phyloP scores from a whole-genome alignment of 768 basidiomycete genomes.

The Peribolospora kevripleyi region DNA sequence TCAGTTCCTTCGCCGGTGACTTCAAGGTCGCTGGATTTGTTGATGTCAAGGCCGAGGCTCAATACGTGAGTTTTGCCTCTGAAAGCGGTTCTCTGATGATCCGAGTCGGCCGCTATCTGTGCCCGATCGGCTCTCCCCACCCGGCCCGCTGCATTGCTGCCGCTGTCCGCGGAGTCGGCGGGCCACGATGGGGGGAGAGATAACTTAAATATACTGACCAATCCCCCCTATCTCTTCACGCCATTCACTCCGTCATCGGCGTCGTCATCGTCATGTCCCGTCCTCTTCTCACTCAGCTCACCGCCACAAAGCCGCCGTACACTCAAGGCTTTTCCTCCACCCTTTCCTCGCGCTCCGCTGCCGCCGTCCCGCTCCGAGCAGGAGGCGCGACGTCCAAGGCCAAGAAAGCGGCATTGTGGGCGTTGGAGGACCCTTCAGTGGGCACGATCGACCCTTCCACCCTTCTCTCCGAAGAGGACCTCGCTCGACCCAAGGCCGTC shows the following conservation, averaged over 20 bases:
- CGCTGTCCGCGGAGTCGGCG: too few species aligned
- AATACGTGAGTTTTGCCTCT: too few species aligned
- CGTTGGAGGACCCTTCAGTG: conserved; percentile 34
- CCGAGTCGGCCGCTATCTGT: neutral
- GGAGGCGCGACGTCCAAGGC: conserved; percentile 30
- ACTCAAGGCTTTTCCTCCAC: neutral
- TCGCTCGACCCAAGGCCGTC: conserved; percentile 32
- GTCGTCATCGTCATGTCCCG: too few species aligned
- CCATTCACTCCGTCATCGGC: too few species aligned
- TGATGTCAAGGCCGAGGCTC: conserved; percentile 11
- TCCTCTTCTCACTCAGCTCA: neutral
- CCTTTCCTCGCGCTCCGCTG: conserved; percentile 19
- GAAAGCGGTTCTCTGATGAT: neutral
- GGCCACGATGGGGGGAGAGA: too few species aligned
- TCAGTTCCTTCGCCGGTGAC: conserved; percentile 30
- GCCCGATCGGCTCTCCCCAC: neutral
- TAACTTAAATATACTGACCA: neutral
- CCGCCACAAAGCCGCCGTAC: conserved; percentile 20
- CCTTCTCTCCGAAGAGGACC: conserved; percentile 62
- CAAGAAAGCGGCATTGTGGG: conserved; percentile 73
- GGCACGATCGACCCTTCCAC: conserved; percentile 50
- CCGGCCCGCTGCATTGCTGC: neutral
- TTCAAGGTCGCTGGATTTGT: conserved; percentile 44
- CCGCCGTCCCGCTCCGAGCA: conserved; percentile 27
- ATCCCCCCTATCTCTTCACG: neutral